Percentiles rank a stretch among this genome's conserved stretches.
phyloP scores from a whole-genome alignment of 805 yeast genomes.

The Scheffersomyces lignosus region DNA sequence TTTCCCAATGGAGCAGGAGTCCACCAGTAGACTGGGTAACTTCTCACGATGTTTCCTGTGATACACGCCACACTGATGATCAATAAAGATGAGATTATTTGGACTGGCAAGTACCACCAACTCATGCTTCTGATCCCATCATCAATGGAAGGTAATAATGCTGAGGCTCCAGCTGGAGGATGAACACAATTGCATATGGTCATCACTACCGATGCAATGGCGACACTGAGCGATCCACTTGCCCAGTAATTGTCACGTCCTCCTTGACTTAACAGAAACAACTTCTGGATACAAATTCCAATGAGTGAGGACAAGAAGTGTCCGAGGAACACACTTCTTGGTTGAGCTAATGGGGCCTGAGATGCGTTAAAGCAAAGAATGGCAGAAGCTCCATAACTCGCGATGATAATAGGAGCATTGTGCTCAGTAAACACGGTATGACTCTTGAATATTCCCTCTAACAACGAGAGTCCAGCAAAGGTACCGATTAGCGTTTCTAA shows the following conservation, averaged over 20 bases:
- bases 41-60: constrained; percentile 52
- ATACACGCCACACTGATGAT: constrained; percentile 52
- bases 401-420: constrained; percentile 49
- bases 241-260: constrained; percentile 55
- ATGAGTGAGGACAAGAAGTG: constrained; percentile 53
- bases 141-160: constrained; percentile 55
- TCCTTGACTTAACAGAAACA: constrained; percentile 45
- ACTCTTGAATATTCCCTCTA: constrained; percentile 47
- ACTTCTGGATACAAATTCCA: constrained; percentile 55
- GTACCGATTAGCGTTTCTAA: constrained; percentile 46
- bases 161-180: constrained; percentile 75
- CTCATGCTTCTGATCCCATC: constrained; percentile 47
- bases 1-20: constrained; percentile 27
- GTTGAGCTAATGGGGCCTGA: constrained; percentile 64
- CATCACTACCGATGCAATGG: constrained; percentile 54
- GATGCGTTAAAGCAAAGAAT: constrained; percentile 56
- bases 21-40: constrained; percentile 66
- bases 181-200: constrained; percentile 56
- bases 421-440: constrained; percentile 39
- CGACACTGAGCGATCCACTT: constrained; percentile 59
- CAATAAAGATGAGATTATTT: constrained; percentile 48
- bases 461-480: constrained; percentile 44
- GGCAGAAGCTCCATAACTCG: constrained; percentile 64
- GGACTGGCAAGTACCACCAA: constrained; percentile 66
- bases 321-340: constrained; percentile 57